These are phyloP conservation scores for Globisporangium acanthophoron DNA, from an alignment of 352 stramenopile species.

Conservation along the genomic window DNA sequence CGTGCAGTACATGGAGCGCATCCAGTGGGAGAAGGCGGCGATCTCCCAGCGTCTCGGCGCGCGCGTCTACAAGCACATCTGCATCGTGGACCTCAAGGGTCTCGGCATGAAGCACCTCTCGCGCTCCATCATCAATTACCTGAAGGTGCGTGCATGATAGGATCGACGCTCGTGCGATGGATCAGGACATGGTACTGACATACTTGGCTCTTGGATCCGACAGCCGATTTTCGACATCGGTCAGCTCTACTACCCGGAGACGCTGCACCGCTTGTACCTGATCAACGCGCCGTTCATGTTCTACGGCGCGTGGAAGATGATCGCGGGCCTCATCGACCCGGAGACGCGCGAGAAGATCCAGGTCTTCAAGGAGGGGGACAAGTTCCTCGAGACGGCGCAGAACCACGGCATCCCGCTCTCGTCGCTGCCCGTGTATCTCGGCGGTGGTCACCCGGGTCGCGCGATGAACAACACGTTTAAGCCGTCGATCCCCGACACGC, in stretches of 20 bases:
- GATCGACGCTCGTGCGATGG: no score
- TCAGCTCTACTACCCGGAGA: slow-evolving; percentile 79
- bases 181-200: not conserved
- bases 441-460: slow-evolving; percentile 44
- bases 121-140: slow-evolving; percentile 43
- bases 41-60: slow-evolving; percentile 52
- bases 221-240: slow-evolving; percentile 77
- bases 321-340: slow-evolving; percentile 58
- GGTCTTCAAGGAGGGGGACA: slow-evolving; percentile 65
- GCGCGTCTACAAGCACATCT: slow-evolving; percentile 83
- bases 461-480: slow-evolving; percentile 70
- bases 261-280: slow-evolving; percentile 69
- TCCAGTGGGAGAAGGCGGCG: slow-evolving; percentile 73
- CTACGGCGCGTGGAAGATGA: slow-evolving; percentile 77
- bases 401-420: slow-evolving; percentile 56
- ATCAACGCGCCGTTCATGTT: slow-evolving; percentile 83
- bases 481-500: slow-evolving; percentile 45
- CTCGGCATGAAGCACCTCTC: slow-evolving; percentile 66
- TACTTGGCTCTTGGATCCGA: slow-evolving; percentile 6
- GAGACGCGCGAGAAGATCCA: slow-evolving; percentile 83
- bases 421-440: slow-evolving; percentile 55
- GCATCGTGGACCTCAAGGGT: slow-evolving; percentile 69
- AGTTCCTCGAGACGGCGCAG: slow-evolving; percentile 50
- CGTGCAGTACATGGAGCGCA: slow-evolving; percentile 73
- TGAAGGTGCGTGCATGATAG: slow-evolving; percentile 39